A percentile compares a stretch with the other conserved stretches of the same genome.
These are phyloP conservation scores for Neonectria punicea DNA, from an alignment of 2,329 filamentous ascomycete species.

Conservation along the genomic window DNA sequence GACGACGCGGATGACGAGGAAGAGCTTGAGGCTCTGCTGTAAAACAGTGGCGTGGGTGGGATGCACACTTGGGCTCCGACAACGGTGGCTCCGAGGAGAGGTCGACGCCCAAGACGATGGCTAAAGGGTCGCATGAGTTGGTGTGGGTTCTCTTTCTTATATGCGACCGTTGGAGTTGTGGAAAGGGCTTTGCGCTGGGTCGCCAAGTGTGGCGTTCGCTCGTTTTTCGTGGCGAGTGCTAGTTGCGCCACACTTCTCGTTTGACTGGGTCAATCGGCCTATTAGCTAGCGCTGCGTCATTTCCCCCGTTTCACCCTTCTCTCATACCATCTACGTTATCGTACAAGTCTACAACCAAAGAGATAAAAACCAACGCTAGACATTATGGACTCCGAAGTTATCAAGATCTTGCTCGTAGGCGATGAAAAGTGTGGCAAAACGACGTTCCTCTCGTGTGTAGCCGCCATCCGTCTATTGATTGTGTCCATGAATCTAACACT, in stretches of 20 bases:
- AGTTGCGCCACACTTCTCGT: constrained; percentile 25
- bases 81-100: constrained; percentile 36
- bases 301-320: constrained; percentile 20
- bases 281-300: background rate
- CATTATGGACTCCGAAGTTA: constrained; percentile 58
- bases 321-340: background rate
- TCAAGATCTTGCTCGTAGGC: constrained; percentile 68
- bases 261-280: background rate
- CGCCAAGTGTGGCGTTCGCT: constrained; percentile 35
- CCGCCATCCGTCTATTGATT: constrained; percentile 21
- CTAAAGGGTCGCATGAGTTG: constrained; percentile 45
- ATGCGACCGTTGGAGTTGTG: constrained; percentile 32
- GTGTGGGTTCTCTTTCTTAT: constrained; percentile 40
- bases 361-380: background rate
- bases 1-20: constrained; percentile 12
- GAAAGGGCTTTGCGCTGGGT: constrained; percentile 36
- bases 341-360: background rate
- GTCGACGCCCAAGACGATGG: constrained; percentile 40
- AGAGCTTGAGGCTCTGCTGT: constrained; percentile 17
- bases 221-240: constrained; percentile 28
- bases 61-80: constrained; percentile 27
- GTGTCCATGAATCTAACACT: constrained; percentile 17
- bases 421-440: constrained; percentile 70
- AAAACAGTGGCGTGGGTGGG: background rate
- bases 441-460: constrained; percentile 68